Percentiles rank a stretch among this genome's conserved stretches.
Evolutionary conservation across 2,329 filamentous ascomycete genomes (phyloP).

Genomic region (Sclerotinia glacialis): DNA sequence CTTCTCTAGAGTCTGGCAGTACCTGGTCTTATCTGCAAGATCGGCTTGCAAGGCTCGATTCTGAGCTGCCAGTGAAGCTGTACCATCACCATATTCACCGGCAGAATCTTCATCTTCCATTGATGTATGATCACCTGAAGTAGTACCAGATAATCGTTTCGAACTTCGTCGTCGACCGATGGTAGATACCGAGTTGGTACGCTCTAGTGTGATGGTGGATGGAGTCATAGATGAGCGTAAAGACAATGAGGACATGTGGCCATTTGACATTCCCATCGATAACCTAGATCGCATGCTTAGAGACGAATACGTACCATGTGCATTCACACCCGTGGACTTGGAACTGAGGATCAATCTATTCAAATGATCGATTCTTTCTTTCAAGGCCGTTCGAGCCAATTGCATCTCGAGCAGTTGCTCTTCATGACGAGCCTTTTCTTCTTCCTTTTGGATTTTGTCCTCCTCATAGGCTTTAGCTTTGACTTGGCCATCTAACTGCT

Average conservation of each 20-base stretch:
- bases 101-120: conserved; percentile 63
- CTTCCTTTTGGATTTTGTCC: conserved; percentile 70
- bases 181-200: conserved; percentile 55
- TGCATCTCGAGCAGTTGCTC: conserved; percentile 99
- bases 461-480: conserved; percentile 66
- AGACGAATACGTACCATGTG: conserved; percentile 66
- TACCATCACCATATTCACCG: conserved; percentile 83
- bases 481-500: conserved; percentile 79
- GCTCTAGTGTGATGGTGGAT: conserved; percentile 55
- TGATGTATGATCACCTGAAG: conserved; percentile 31
- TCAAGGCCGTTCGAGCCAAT: conserved; percentile 87
- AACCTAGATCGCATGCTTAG: conserved; percentile 62
- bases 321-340: conserved; percentile 92
- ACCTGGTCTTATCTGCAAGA: conserved; percentile 92
- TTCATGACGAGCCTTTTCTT: conserved; percentile 83
- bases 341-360: conserved; percentile 94
- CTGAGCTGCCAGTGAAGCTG: conserved; percentile 77
- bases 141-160: conserved; percentile 29
- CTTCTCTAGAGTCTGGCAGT: conserved; percentile 91
- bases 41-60: conserved; percentile 93
- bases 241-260: conserved; percentile 53
- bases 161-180: conserved; percentile 33
- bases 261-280: conserved; percentile 44
- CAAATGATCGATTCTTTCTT: conserved; percentile 95
- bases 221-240: conserved; percentile 68